These are phyloP conservation scores for Colletotrichum sp. DNA, from an alignment of 2,329 filamentous ascomycete genomes.

Conservation along the genomic window DNA sequence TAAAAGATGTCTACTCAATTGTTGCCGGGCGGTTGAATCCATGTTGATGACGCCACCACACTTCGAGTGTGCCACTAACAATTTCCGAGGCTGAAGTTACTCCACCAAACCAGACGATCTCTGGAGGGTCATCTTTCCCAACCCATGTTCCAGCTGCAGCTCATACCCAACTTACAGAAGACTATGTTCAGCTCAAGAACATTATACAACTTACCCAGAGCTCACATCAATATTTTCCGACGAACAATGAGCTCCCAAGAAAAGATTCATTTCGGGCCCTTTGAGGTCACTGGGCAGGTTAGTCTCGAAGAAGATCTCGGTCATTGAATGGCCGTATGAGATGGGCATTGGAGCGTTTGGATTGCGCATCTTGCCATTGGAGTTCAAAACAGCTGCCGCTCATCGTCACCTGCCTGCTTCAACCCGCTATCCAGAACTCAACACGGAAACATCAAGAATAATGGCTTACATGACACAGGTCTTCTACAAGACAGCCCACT, in stretches of 20 bases:
- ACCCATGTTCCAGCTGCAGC: background rate
- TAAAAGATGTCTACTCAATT: background rate
- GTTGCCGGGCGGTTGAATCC: background rate
- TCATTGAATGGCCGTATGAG: background rate
- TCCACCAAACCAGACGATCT: background rate
- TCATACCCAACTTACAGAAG: background rate
- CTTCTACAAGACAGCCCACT: conserved; percentile 80
- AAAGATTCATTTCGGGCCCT: conserved; percentile 74
- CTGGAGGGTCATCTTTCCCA: background rate
- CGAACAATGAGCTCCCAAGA: conserved; percentile 28
- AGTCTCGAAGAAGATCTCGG: conserved; percentile 17
- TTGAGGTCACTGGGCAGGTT: conserved; percentile 78
- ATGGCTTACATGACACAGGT: conserved; percentile 59
- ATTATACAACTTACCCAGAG: background rate
- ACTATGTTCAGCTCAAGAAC: background rate
- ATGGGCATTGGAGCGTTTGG: background rate
- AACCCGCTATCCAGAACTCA: accelerated
- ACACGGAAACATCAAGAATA: accelerated
- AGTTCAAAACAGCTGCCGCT: background rate
- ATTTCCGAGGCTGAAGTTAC: background rate
- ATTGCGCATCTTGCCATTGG: background rate
- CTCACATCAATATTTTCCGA: background rate
- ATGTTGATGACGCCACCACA: conserved; percentile 18
- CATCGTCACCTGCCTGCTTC: background rate
- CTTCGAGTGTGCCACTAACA: conserved; percentile 2